A percentile compares a stretch with the other conserved stretches of the same genome.
Conservation (phyloP, 345 rosid species). For the Corchorus olitorius region DNA sequence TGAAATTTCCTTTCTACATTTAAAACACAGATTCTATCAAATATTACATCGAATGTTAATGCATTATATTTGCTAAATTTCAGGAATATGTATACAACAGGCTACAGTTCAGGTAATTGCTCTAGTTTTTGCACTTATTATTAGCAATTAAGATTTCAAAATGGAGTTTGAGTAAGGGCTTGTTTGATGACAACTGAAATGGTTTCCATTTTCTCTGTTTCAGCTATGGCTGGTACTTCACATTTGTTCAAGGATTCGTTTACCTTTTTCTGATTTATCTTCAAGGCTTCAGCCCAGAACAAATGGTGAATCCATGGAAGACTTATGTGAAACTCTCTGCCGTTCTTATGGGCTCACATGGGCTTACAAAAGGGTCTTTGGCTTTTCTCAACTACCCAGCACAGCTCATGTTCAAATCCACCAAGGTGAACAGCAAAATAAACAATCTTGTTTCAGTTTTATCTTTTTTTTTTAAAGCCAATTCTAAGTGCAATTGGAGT, state of each 20-base stretch:
- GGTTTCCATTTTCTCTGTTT: constrained; percentile 17
- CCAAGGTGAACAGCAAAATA: constrained; percentile 55
- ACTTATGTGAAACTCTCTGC: constrained; percentile 95
- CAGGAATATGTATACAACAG: constrained; percentile 99
- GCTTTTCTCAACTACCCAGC: constrained; percentile 99
- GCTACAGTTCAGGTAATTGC: constrained; percentile 75
- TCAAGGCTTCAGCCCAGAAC: constrained; percentile 88
- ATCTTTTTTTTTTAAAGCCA: too few species aligned
- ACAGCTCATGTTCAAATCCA: constrained; percentile 98
- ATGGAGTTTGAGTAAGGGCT: neutral
- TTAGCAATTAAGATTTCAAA: constrained; percentile 19
- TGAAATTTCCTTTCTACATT: neutral
- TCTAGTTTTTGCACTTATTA: neutral
- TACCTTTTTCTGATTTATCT: constrained; percentile 81
- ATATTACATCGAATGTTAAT: neutral
- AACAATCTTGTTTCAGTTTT: too few species aligned
- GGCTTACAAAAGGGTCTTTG: constrained; percentile 91
- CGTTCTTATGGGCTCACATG: constrained; percentile 98
- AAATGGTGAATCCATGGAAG: constrained; percentile 95
- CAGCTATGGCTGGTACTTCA: constrained; percentile 99
- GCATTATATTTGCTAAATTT: constrained; percentile 12
- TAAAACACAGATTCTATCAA: neutral
- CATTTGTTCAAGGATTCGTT: constrained; percentile 96
- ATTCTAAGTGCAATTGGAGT: too few species aligned
- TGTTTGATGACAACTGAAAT: neutral